Conservation (phyloP, 169 alveolate genomes). For the Plasmodium vinckei region DNA sequence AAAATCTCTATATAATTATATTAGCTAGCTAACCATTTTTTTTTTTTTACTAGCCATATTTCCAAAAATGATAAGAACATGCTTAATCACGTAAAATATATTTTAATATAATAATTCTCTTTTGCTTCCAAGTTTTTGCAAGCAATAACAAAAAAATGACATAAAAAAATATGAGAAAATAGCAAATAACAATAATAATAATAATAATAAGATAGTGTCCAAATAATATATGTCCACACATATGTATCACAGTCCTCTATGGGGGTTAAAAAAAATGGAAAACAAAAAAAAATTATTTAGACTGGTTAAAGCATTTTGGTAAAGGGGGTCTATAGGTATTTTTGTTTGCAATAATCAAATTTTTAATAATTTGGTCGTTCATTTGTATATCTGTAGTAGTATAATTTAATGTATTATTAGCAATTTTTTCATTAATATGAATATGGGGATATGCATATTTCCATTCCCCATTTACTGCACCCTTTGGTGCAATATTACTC, state of each 20-base stretch:
- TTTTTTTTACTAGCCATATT: too few relatives aligned
- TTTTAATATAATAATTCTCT: too few relatives aligned
- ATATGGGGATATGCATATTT: constrained; percentile 79
- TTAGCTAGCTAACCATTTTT: too few relatives aligned
- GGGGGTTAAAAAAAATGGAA: background rate
- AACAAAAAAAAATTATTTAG: background rate
- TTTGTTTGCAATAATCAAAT: constrained; percentile 35
- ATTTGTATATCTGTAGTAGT: background rate
- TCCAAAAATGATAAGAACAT: too few relatives aligned
- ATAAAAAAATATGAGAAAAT: too few relatives aligned
- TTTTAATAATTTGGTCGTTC: background rate
- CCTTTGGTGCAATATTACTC: constrained; percentile 80
- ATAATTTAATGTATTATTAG: constrained; percentile 11
- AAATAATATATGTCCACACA: too few relatives aligned
- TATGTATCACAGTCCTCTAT: too few relatives aligned
- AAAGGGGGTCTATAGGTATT: constrained; percentile 52
- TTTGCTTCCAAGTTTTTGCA: too few relatives aligned
- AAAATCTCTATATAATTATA: constrained; percentile 8
- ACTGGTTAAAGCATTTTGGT: constrained; percentile 20
- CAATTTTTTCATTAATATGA: constrained; percentile 25
- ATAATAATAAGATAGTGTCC: too few relatives aligned
- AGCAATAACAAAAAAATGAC: too few relatives aligned
- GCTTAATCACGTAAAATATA: too few relatives aligned
- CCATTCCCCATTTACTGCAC: constrained; percentile 86
- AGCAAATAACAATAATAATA: too few relatives aligned